phyloP scores from a whole-genome alignment of 2,329 filamentous ascomycete genomes.

The Penicillium sp. region DNA sequence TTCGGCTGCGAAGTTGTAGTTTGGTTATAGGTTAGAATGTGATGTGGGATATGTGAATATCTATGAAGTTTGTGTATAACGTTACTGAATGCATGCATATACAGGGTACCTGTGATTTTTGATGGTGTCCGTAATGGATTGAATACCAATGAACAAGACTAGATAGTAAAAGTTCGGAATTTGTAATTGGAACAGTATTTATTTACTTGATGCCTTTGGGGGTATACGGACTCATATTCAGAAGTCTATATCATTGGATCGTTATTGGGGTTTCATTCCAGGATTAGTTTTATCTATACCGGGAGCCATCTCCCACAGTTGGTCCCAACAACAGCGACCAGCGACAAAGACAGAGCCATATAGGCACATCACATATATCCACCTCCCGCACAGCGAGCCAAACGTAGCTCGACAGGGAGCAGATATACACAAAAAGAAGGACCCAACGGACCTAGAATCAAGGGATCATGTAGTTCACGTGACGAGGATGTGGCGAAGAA shows the following conservation, averaged over 20 bases:
- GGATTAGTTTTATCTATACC: constrained; percentile 21
- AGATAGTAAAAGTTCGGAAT: neutral
- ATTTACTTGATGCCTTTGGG: neutral
- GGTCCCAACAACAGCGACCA: neutral
- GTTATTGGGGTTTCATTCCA: constrained; percentile 23
- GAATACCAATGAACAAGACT: neutral
- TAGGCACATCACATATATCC: neutral
- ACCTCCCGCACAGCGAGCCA: neutral
- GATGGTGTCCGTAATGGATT: too few species aligned
- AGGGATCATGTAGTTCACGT: constrained; percentile 25
- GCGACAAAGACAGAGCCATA: neutral
- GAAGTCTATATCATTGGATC: constrained; percentile 4
- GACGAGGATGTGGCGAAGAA: constrained; percentile 24
- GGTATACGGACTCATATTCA: neutral
- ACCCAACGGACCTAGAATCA: constrained; percentile 7
- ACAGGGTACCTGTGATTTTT: neutral
- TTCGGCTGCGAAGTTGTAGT: constrained; percentile 15
- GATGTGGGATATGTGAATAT: neutral
- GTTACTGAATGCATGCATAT: neutral
- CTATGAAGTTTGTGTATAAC: too few species aligned
- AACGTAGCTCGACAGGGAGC: neutral
- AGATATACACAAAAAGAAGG: constrained; percentile 3
- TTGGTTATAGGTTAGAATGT: neutral
- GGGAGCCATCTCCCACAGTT: constrained; percentile 5
- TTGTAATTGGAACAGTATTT: neutral